Evolutionary conservation across 2,329 filamentous ascomycete genomes (phyloP).

Genomic region (Furcasterigmium sp.): DNA sequence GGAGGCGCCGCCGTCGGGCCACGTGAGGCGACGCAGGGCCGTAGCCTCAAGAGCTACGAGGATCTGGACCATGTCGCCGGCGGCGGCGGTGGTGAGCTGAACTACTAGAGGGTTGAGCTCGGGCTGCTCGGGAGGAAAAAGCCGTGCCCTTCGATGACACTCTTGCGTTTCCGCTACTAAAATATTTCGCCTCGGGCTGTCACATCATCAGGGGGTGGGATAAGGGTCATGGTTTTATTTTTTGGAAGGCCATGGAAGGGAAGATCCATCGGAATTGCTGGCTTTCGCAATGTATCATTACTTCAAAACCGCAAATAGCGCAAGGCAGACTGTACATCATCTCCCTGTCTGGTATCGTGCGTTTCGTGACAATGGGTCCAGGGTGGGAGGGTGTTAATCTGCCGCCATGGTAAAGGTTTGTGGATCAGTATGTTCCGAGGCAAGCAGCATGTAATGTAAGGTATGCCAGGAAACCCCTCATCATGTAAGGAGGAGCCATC

Average conservation of each 20-base stretch:
- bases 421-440: no score
- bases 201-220: not conserved
- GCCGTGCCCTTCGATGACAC: not conserved
- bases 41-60: slow-evolving; percentile 94
- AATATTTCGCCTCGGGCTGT: not conserved
- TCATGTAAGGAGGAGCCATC: no score
- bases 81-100: slow-evolving; percentile 74
- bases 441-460: no score
- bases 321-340: no score
- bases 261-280: not conserved
- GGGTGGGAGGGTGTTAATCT: no score
- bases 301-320: no score
- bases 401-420: no score
- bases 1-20: slow-evolving; percentile 76
- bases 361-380: no score
- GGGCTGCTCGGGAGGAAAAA: not conserved
- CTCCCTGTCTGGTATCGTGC: no score
- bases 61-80: slow-evolving; percentile 84
- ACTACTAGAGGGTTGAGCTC: slow-evolving; percentile 57
- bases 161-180: not conserved
- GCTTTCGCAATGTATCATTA: no score
- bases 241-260: not conserved
- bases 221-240: not conserved
- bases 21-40: slow-evolving; percentile 84
- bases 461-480: no score